Percentiles rank a stretch among this genome's conserved stretches.
Conservation (phyloP, 2,329 filamentous ascomycete genomes). For the Cladosporium sp. region DNA sequence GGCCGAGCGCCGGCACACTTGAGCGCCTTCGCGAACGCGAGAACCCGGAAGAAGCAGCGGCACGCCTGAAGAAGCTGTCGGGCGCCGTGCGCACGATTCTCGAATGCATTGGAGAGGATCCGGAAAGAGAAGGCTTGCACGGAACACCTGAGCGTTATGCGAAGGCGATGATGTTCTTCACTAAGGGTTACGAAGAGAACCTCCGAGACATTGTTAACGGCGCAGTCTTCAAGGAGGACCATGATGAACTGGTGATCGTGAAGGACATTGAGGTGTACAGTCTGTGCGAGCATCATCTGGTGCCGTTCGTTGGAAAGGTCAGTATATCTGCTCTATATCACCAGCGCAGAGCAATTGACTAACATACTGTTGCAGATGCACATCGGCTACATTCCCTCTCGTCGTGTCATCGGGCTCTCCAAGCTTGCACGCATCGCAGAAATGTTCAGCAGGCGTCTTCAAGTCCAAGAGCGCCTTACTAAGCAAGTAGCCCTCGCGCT, state of each 20-base stretch:
- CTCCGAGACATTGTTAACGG: slow-evolving; percentile 85
- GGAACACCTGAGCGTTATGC: slow-evolving; percentile 80
- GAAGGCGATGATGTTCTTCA: slow-evolving; percentile 93
- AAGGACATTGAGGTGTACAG: slow-evolving; percentile 96
- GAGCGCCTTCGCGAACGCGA: slow-evolving; percentile 29
- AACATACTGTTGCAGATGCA: slow-evolving; percentile 68
- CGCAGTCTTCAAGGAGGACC: slow-evolving; percentile 92
- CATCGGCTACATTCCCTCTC: slow-evolving; percentile 92
- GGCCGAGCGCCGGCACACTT: slow-evolving; percentile 43
- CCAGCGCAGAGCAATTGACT: not conserved
- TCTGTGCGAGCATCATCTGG: slow-evolving; percentile 94
- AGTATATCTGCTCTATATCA: not conserved
- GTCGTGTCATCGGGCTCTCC: slow-evolving; percentile 88
- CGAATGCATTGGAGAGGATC: slow-evolving; percentile 63
- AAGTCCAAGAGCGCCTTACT: slow-evolving; percentile 94
- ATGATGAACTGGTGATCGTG: slow-evolving; percentile 95
- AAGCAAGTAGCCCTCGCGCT: slow-evolving; percentile 94
- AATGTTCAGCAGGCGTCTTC: slow-evolving; percentile 89
- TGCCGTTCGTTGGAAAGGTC: slow-evolving; percentile 94
- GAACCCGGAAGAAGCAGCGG: slow-evolving; percentile 54
- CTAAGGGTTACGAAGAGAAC: slow-evolving; percentile 95
- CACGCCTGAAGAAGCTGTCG: slow-evolving; percentile 56
- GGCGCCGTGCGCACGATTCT: slow-evolving; percentile 61
- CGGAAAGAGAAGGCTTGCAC: slow-evolving; percentile 59
- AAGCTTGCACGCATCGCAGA: slow-evolving; percentile 95